Conservation (phyloP, 495 filamentous ascomycete species). For the Friedmanniomyces endolithicus region DNA sequence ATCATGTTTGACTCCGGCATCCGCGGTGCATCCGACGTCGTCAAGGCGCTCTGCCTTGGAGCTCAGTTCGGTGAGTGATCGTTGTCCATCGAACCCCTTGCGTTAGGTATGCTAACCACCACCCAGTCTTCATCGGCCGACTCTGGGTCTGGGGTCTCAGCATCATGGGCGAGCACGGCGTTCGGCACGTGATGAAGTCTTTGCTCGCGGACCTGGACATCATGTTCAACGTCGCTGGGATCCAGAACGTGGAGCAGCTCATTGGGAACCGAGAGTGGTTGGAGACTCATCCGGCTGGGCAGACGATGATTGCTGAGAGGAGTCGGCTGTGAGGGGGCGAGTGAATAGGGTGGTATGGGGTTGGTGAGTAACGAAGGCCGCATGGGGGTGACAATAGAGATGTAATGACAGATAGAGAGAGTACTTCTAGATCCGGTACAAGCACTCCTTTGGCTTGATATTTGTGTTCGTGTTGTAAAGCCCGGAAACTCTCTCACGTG, state of each 20-base stretch:
- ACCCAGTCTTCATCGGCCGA: constrained; percentile 40
- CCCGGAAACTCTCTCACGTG: too few species aligned
- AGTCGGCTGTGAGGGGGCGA: neutral
- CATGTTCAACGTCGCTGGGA: constrained; percentile 52
- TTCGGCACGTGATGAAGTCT: constrained; percentile 52
- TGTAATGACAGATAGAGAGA: too few species aligned
- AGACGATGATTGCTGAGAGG: constrained; percentile 5
- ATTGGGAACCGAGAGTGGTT: constrained; percentile 24
- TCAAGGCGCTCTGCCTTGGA: constrained; percentile 52
- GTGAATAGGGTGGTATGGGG: neutral
- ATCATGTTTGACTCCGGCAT: constrained; percentile 55
- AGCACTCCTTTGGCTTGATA: too few species aligned
- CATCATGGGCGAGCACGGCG: constrained; percentile 47
- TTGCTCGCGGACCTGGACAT: constrained; percentile 57
- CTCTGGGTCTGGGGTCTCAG: constrained; percentile 44
- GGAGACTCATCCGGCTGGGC: constrained; percentile 1
- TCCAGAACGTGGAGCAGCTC: constrained; percentile 42
- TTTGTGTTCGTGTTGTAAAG: too few species aligned
- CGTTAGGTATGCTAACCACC: neutral
- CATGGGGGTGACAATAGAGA: too few species aligned
- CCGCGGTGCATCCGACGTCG: constrained; percentile 43
- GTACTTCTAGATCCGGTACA: too few species aligned
- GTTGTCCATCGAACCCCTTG: too few species aligned
- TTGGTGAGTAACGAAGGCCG: neutral
- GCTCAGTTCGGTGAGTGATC: constrained; percentile 46